Evolutionary conservation across 768 basidiomycete species (phyloP).

Genomic region (Termitomyces sp.): DNA sequence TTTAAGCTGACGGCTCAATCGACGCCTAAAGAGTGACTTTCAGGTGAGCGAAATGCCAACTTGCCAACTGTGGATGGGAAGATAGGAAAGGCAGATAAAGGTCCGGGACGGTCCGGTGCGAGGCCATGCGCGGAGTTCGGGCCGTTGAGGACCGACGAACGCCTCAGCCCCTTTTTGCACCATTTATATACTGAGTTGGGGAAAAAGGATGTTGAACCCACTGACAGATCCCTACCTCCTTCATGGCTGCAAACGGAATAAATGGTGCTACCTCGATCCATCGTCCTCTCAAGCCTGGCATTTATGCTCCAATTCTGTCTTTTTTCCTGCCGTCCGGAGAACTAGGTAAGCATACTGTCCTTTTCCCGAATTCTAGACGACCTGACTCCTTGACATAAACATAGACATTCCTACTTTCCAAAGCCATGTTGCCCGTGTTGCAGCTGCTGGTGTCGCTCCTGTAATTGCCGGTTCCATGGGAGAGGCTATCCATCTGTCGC

Average conservation of each 20-base stretch:
- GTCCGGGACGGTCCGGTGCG: conserved; percentile 18
- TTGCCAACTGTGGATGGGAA: background rate
- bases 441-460: conserved; percentile 62
- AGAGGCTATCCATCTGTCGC: conserved; percentile 73
- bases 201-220: conserved; percentile 12
- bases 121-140: conserved; percentile 16
- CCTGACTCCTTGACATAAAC: background rate
- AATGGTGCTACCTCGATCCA: conserved; percentile 25
- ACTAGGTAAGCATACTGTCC: conserved; percentile 50
- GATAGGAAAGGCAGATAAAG: conserved; percentile 1
- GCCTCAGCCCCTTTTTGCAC: conserved; percentile 9
- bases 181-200: conserved; percentile 17
- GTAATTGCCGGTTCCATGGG: conserved; percentile 82
- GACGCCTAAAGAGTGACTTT: background rate
- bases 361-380: background rate
- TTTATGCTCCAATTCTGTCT: conserved; percentile 82
- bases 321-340: conserved; percentile 82
- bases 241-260: conserved; percentile 39
- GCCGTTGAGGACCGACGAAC: conserved; percentile 17
- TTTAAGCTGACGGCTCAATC: background rate
- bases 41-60: background rate
- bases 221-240: conserved; percentile 7
- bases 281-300: conserved; percentile 65
- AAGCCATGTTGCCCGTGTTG: conserved; percentile 58
- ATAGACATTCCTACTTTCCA: conserved; percentile 65